These are phyloP conservation scores for Hypsizygus marmoreus DNA, from an alignment of 768 basidiomycete genomes.

Conservation along the genomic window DNA sequence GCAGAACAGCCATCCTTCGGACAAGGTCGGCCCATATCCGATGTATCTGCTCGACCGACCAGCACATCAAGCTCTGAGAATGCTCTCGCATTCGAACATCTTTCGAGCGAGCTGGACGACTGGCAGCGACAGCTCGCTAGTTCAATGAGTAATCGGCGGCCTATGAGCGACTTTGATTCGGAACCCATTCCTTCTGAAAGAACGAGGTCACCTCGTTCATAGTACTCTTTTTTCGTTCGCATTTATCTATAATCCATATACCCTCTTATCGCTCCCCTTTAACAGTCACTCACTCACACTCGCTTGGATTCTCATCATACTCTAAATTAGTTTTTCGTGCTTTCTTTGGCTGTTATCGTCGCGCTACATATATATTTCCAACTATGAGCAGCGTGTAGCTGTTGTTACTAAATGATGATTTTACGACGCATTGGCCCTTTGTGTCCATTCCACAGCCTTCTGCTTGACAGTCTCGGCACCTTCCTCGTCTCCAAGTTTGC, in stretches of 20 bases:
- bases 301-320: conserved; percentile 54
- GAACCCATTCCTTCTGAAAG: conserved; percentile 56
- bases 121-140: conserved; percentile 86
- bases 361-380: conserved; percentile 36
- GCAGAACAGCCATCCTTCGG: conserved; percentile 80
- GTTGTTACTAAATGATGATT: conserved; percentile 25
- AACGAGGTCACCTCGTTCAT: conserved; percentile 59
- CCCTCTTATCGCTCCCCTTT: conserved; percentile 41
- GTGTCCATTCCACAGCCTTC: conserved; percentile 92
- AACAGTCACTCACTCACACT: conserved; percentile 43
- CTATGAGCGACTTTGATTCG: conserved; percentile 72
- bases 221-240: conserved; percentile 28
- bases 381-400: conserved; percentile 31
- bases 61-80: conserved; percentile 87
- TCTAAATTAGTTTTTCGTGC: conserved; percentile 34
- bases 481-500: conserved; percentile 82
- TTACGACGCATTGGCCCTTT: conserved; percentile 50
- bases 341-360: conserved; percentile 28
- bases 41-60: conserved; percentile 54
- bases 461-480: conserved; percentile 81
- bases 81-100: conserved; percentile 71
- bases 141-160: conserved; percentile 73
- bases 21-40: conserved; percentile 61
- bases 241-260: conserved; percentile 47
- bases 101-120: conserved; percentile 80